Evolutionary conservation across 352 stramenopile genomes (phyloP).

Genomic region (Pythium monospermum): DNA sequence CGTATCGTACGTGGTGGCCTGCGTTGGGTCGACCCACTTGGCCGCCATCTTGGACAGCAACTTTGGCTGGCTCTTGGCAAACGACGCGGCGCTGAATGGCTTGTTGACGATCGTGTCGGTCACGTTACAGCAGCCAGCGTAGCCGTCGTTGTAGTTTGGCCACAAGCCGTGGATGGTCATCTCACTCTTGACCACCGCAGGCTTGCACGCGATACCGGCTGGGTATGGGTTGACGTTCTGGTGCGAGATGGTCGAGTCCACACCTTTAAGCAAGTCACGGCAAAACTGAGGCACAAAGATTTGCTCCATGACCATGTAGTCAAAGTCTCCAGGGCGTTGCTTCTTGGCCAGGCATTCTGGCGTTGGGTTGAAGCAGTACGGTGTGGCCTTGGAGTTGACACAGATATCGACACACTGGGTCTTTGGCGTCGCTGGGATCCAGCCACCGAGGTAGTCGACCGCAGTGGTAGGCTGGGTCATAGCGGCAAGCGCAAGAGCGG

Average conservation of each 20-base stretch:
- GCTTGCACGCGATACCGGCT: constrained; percentile 39
- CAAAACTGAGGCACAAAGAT: constrained; percentile 68
- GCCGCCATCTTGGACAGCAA: constrained; percentile 51
- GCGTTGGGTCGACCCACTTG: constrained; percentile 65
- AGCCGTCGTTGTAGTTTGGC: constrained; percentile 67
- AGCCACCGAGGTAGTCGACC: constrained; percentile 50
- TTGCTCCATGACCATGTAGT: constrained; percentile 68
- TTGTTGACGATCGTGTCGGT: constrained; percentile 51
- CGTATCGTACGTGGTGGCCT: constrained; percentile 42
- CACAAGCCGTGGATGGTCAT: constrained; percentile 68
- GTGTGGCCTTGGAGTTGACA: constrained; percentile 36
- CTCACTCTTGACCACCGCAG: constrained; percentile 31
- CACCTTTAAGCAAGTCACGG: constrained; percentile 52
- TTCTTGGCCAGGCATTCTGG: constrained; percentile 43
- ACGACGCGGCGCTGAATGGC: constrained; percentile 44
- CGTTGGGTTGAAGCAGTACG: constrained; percentile 45
- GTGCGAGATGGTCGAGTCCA: constrained; percentile 66
- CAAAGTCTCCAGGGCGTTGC: constrained; percentile 49
- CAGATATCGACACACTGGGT: constrained; percentile 63
- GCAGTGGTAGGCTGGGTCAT: constrained; percentile 8
- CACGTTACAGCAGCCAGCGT: constrained; percentile 68
- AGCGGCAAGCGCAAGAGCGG: constrained; percentile 1
- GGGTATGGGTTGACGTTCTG: constrained; percentile 62
- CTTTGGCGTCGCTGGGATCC: constrained; percentile 27
- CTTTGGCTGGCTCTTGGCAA: constrained; percentile 35